phyloP scores from a whole-genome alignment of 495 filamentous ascomycete genomes.

The Hyaloscypha hepaticicola region DNA sequence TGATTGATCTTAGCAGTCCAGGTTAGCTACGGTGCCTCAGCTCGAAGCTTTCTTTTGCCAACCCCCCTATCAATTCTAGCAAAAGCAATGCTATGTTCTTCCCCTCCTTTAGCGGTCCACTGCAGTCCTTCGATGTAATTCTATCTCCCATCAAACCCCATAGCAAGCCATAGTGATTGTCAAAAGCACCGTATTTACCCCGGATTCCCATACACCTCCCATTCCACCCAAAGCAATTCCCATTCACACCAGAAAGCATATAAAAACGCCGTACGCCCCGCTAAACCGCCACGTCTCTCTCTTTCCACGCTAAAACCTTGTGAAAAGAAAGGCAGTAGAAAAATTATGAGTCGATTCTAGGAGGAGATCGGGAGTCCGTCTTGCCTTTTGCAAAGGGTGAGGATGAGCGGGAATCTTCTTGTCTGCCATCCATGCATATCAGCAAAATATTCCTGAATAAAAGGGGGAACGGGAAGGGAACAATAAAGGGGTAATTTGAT shows the following conservation, averaged over 20 bases:
- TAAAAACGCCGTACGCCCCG: slow-evolving; percentile 17
- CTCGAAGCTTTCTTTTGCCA: too few species aligned
- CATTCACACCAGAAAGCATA: too few species aligned
- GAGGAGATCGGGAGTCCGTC: slow-evolving; percentile 25
- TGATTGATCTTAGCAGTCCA: too few species aligned
- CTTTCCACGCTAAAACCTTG: background rate
- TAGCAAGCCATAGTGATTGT: too few species aligned
- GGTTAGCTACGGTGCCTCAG: too few species aligned
- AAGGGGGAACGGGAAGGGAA: background rate
- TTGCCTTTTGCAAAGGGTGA: slow-evolving; percentile 27
- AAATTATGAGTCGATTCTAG: slow-evolving; percentile 28
- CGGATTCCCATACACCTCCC: background rate
- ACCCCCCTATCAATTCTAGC: too few species aligned
- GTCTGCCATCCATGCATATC: background rate
- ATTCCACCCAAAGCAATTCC: background rate
- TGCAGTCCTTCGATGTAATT: too few species aligned
- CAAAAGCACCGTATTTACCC: too few species aligned
- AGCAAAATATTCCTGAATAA: background rate
- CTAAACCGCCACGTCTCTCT: slow-evolving; percentile 1
- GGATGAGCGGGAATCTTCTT: slow-evolving; percentile 22
- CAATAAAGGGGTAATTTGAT: slow-evolving; percentile 25
- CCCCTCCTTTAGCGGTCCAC: too few species aligned
- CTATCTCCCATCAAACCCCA: too few species aligned
- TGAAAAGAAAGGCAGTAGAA: background rate
- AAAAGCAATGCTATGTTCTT: too few species aligned